phyloP scores from a whole-genome alignment of 371 early-diverging fungal species.

The Mortierella sp. region DNA sequence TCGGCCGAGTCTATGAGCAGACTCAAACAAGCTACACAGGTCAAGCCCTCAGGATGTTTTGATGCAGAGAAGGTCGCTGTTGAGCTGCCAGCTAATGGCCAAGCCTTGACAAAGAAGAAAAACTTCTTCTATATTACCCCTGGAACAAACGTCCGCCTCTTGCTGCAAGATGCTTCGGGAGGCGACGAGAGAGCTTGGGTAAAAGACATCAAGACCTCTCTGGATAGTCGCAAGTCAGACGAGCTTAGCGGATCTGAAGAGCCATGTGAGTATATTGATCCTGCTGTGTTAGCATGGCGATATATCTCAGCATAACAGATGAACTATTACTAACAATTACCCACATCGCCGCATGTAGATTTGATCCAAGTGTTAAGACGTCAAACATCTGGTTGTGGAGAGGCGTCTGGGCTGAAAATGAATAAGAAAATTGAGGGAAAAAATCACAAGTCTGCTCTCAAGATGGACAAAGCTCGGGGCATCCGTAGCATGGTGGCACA shows the following conservation, averaged over 20 bases:
- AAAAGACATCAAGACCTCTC: conserved; percentile 35
- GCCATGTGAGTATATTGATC: conserved; percentile 24
- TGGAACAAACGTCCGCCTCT: conserved; percentile 32
- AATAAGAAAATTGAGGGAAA: conserved; percentile 52
- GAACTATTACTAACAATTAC: not conserved
- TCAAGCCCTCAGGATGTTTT: conserved; percentile 50
- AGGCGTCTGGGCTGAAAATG: conserved; percentile 40
- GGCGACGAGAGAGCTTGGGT: conserved; percentile 44
- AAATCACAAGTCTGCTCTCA: conserved; percentile 32
- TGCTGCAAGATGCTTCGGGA: conserved; percentile 46
- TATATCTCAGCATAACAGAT: not conserved
- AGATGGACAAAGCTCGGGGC: conserved; percentile 38
- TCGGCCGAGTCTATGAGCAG: conserved; percentile 24
- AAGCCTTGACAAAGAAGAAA: conserved; percentile 45
- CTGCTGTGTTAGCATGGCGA: not conserved
- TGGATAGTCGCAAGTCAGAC: conserved; percentile 33
- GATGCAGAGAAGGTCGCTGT: conserved; percentile 36
- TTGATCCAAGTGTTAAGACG: conserved; percentile 41
- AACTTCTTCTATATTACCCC: conserved; percentile 43
- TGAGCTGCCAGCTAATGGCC: conserved; percentile 31
- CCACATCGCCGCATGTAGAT: conserved; percentile 11
- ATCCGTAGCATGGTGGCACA: conserved; percentile 50
- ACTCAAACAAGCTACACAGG: conserved; percentile 29
- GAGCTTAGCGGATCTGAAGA: conserved; percentile 39
- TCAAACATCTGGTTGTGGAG: conserved; percentile 35